Base-by-base conservation (phyloP, 2,329 filamentous ascomycete species). In the Hypoxylon rubiginosum region DNA sequence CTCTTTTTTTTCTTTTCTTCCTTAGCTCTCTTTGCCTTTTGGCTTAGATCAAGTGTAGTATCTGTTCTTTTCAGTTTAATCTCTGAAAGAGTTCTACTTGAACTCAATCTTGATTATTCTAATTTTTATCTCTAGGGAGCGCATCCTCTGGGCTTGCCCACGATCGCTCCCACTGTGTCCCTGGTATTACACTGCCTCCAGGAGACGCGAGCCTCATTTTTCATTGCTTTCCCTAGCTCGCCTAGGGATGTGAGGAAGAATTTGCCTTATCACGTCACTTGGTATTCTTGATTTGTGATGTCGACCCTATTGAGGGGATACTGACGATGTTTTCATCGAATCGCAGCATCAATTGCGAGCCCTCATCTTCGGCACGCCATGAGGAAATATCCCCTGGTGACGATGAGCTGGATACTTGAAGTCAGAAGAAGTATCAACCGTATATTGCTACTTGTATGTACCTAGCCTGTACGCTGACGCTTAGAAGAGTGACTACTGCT, bases 1-100 rank as follows among this genome's bases (percentile, higher is more conserved):
- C 21, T 24, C 21, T 36, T 30, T 58, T 45, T 51, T 10, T 66
- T 52, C 51, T 24, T 66, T 68, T 66, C 51, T 62, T 68, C 66
- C 30, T 58, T 32, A 68, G 62, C 62, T 68, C 66, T 68, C 66
- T 68, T 68, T 68, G 66, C 66, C 66, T 68, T 68, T 66, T 68
- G 66, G 66, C 66, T 68, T 68, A 68, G 66, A 68, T 68, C 66
- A 68, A 68, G 66, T 68, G 66, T 68, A 68, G 66, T 68, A 68
- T 68, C 66, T 68, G 66, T 68, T 68, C 66, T 68, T 68, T 68
- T 68, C 66, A 68, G 66, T 68, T 68, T 68, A 68, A 68, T 66
- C 62, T 66, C 66, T 68, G 66, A 68, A 68, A 68, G 66, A 68
- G 62, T 68, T 46, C 53, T 62, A 67, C 57, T 64, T 58, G 57